Percentiles rank a stretch among this genome's conserved stretches.
Evolutionary conservation across 2,329 filamentous ascomycete species (phyloP).

Genomic region (Stenocarpella maydis): DNA sequence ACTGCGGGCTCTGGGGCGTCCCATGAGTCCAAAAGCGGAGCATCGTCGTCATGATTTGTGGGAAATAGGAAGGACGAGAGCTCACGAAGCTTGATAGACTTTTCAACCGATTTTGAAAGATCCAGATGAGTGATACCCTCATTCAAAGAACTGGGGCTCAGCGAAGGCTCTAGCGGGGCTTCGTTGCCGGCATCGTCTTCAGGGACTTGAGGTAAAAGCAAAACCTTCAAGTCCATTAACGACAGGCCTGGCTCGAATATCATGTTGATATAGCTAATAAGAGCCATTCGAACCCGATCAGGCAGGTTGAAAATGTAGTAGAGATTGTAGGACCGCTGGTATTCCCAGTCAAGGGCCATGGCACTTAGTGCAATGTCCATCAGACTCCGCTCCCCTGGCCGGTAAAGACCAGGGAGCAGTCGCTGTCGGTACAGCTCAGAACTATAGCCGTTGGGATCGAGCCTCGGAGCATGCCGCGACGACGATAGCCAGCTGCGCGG

Average conservation of each 20-base stretch:
- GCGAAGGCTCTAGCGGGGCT: constrained; percentile 36
- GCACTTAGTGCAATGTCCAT: constrained; percentile 59
- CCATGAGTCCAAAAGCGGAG: constrained; percentile 59
- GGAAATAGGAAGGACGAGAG: constrained; percentile 60
- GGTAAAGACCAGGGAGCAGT: constrained; percentile 54
- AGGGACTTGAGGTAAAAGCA: constrained; percentile 49
- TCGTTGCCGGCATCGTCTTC: constrained; percentile 40
- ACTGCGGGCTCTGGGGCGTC: constrained; percentile 50
- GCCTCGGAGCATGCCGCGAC: constrained; percentile 42
- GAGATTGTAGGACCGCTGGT: constrained; percentile 63
- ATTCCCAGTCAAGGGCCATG: constrained; percentile 63
- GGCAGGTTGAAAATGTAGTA: constrained; percentile 66
- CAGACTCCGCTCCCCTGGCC: constrained; percentile 57
- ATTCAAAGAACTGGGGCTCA: constrained; percentile 47
- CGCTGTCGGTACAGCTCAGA: constrained; percentile 18
- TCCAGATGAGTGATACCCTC: constrained; percentile 62
- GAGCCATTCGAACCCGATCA: constrained; percentile 58
- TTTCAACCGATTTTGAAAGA: constrained; percentile 60
- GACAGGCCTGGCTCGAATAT: constrained; percentile 57
- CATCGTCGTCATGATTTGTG: constrained; percentile 36
- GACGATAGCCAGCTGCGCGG: constrained; percentile 64
- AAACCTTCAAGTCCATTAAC: constrained; percentile 56
- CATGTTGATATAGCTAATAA: constrained; percentile 60
- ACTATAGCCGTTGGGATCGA: constrained; percentile 1
- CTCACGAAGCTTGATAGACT: constrained; percentile 60